Base-by-base conservation (phyloP, 495 filamentous ascomycete species). In the Darksidea phi region DNA sequence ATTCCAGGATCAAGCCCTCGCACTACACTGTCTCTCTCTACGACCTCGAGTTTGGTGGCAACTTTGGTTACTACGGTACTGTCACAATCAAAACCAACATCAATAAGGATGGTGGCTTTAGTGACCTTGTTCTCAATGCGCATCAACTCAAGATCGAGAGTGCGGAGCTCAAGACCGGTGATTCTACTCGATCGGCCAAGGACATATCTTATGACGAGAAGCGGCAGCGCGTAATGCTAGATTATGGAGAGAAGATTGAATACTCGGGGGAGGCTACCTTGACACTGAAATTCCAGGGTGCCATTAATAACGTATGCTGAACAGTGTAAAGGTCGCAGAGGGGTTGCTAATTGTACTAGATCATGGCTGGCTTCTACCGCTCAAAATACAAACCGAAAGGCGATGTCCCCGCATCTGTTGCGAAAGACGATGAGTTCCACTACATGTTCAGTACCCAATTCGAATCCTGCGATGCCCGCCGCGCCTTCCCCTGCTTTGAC, bases 361-460 rank as follows among this genome's bases (percentile, higher is more conserved):
- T 64, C 63, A 96, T 97, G 91, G 88, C 89, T 38, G 94, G 94
- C 21, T 97, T 98, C 78, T 97, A 96, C 74, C 88, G 94, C 58
- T 91, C 88, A 57, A 90, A 90, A 76, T 98, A 97, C 72, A 96
- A 90, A 78, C 88, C 94, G 8, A 77, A 80, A 17, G 87, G 79
- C 15, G 74, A 86, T 12, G 80, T 88, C 0, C 80, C 85, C 25
- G 73, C 82, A 15, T 88, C 88, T 25, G 90, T 91, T 1, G 86
- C 90, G 13, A 86, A 80, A 70, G 89, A 94, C 49, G 82, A 78
- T 13, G 88, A 94, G 42, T 87, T 86, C 70, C 82, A 93, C 76
- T 90, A 91, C 75, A 96, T 96, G 93, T 84, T 95, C 72, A 91
- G 86, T 75, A 98, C 94, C 41, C 94, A 98, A 75, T 97, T 98